phyloP scores from a whole-genome alignment of 306 rosid species.

The Quercus wislizeni region DNA sequence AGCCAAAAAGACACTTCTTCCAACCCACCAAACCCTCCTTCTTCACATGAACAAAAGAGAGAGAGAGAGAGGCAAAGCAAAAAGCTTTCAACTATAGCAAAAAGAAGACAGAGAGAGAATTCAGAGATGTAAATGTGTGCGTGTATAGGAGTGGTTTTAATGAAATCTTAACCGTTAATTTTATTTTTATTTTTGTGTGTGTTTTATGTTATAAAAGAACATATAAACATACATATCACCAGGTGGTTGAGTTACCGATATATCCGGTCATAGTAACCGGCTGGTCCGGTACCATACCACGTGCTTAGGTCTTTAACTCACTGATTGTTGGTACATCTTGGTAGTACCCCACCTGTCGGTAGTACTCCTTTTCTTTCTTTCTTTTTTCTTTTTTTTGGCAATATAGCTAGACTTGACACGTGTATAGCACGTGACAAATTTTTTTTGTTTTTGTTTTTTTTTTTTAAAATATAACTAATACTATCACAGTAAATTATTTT shows the following conservation, averaged over 20 bases:
- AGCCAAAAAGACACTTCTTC: slow-evolving; percentile 2
- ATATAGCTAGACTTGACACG: too few species aligned
- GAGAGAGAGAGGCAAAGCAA: slow-evolving; percentile 22
- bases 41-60: slow-evolving; percentile 2
- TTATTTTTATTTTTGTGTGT: too few species aligned
- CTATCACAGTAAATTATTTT: fast-evolving
- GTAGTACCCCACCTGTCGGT: too few species aligned
- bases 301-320: slow-evolving; percentile 16
- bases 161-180: slow-evolving; percentile 46
- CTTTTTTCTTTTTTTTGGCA: too few species aligned
- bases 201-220: slow-evolving; percentile 1
- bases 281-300: slow-evolving; percentile 53
- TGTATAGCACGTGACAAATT: too few species aligned
- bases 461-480: too few species aligned
- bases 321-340: too few species aligned
- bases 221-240: neutral
- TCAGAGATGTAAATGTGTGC: neutral
- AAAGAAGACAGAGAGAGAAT: neutral
- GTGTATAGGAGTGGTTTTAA: neutral
- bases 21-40: slow-evolving; percentile 14
- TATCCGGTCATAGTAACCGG: slow-evolving; percentile 40
- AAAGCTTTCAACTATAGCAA: slow-evolving; percentile 30
- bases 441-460: too few species aligned
- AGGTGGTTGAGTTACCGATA: slow-evolving; percentile 36
- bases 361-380: too few species aligned